Percentiles rank a stretch among this genome's conserved stretches.
phyloP scores from a whole-genome alignment of 208 protist species.

The Plasmodiophora brassicae region DNA sequence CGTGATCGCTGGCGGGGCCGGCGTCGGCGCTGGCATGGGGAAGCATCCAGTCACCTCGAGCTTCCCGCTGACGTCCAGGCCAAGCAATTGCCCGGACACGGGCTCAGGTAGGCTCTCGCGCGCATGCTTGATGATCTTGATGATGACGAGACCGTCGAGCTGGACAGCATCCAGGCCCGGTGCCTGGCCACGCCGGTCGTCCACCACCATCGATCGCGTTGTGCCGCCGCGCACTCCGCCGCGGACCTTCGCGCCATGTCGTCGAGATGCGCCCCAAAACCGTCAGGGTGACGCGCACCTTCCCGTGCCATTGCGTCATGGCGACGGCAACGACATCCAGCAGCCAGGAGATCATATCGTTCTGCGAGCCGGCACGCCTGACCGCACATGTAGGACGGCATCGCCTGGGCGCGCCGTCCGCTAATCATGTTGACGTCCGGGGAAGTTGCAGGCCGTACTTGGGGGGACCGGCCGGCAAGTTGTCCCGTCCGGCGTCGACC shows the following conservation, averaged over 20 bases:
- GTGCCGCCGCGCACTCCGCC: not conserved
- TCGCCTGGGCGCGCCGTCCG: not conserved
- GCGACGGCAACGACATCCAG: not conserved
- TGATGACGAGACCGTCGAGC: slow-evolving; percentile 55
- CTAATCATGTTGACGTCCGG: not conserved
- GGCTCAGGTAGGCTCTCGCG: slow-evolving; percentile 62
- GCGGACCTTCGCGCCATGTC: not conserved
- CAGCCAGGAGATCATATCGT: slow-evolving; percentile 5
- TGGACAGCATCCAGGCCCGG: slow-evolving; percentile 43
- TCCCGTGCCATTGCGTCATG: too few relatives aligned
- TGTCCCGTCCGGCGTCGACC: not conserved
- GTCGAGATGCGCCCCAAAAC: not conserved
- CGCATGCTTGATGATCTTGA: slow-evolving; percentile 77
- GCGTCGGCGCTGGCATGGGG: slow-evolving; percentile 57
- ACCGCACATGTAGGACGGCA: not conserved
- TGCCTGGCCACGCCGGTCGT: not conserved
- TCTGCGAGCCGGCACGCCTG: not conserved
- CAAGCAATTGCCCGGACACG: slow-evolving; percentile 67
- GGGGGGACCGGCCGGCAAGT: not conserved
- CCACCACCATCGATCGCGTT: not conserved
- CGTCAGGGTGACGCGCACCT: not conserved
- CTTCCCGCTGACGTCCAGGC: slow-evolving; percentile 63
- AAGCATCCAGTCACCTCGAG: slow-evolving; percentile 73
- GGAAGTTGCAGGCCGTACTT: not conserved
- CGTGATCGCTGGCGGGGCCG: slow-evolving; percentile 38